Evolutionary conservation across 1,139 yeast genomes (phyloP), one percentile per base, ranked within the genome.

Genomic region (Hansenula lynferdii): DNA sequence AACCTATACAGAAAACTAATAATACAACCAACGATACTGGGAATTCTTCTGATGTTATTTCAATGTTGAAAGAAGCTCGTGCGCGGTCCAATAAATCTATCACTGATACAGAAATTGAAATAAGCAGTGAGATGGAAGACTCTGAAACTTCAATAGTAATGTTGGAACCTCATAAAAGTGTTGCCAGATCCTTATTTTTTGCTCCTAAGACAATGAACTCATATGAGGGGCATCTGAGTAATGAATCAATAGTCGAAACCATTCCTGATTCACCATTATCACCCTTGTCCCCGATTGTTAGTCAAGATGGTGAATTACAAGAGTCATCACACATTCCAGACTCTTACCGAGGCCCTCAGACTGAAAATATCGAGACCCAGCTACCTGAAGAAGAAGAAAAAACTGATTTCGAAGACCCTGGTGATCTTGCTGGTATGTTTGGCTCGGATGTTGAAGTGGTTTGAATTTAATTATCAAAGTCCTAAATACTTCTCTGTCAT

Each of bases 401-500:
- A n/a, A n/a, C n/a, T n/a, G n/a, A n/a, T n/a, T n/a, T n/a, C n/a
- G n/a, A n/a, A n/a, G n/a, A n/a, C n/a, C n/a, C n/a, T 7, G 41
- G 41, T 6, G 49, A 42, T 21, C 20, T 48, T 5, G 39, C 34
- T 15, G 46, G 23, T 8, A 30, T 47, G 29, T 43, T 49, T 37
- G 54, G 55, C 7, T 50, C 52, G 8, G 55, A 51, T 36, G 54
- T 50, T 30, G 55, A 50, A 14, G 17, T 51, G 14, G 38, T 47
- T 6, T 49, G 41, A 39, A 7, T 15, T n/a, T 15, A n/a, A n/a
- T n/a, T n/a, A 31, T 28, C 22, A 28, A 15, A 12, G 14, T 2
- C 57, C 61, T 10, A 63, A 41, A 37, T 69, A 76, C 37, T 59
- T 53, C 28, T 50, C 45, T 4, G 69, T 68, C 11, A 75, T 56